phyloP scores from a whole-genome alignment of 2,329 filamentous ascomycete species.

The Fusarium decemcellulare region DNA sequence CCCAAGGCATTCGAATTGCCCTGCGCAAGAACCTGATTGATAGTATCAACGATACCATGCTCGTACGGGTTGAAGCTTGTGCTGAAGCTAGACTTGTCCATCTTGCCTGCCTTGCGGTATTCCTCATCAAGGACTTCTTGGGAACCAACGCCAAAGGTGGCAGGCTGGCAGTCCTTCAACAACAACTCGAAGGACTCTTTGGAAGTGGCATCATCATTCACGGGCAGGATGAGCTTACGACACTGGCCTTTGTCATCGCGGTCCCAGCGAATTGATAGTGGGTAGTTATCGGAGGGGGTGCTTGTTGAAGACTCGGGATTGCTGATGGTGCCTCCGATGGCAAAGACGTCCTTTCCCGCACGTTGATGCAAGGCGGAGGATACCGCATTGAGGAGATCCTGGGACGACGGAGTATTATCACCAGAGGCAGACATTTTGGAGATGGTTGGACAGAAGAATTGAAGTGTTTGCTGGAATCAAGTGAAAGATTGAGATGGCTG shows the following conservation, averaged over 20 bases:
- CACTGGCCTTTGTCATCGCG: neutral
- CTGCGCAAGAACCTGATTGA: constrained; percentile 25
- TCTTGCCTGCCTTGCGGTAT: neutral
- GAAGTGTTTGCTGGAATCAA: neutral
- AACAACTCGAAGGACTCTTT: neutral
- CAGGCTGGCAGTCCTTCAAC: neutral
- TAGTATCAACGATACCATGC: neutral
- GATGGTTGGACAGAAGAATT: accelerated
- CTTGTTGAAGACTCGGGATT: neutral
- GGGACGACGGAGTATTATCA: accelerated
- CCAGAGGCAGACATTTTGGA: neutral
- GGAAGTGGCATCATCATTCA: neutral
- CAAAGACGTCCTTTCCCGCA: constrained; percentile 20
- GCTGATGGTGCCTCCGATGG: constrained; percentile 14
- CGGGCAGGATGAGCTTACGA: neutral
- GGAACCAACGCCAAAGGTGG: neutral
- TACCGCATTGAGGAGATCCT: neutral
- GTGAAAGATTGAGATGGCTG: neutral
- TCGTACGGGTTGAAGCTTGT: neutral
- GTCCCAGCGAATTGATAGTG: neutral
- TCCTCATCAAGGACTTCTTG: constrained; percentile 1
- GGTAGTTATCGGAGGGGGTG: neutral
- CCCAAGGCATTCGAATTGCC: constrained; percentile 41
- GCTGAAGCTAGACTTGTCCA: neutral
- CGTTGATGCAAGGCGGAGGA: neutral